phyloP scores from a whole-genome alignment of 23 red algal genomes.

The Chondrus crispus region DNA sequence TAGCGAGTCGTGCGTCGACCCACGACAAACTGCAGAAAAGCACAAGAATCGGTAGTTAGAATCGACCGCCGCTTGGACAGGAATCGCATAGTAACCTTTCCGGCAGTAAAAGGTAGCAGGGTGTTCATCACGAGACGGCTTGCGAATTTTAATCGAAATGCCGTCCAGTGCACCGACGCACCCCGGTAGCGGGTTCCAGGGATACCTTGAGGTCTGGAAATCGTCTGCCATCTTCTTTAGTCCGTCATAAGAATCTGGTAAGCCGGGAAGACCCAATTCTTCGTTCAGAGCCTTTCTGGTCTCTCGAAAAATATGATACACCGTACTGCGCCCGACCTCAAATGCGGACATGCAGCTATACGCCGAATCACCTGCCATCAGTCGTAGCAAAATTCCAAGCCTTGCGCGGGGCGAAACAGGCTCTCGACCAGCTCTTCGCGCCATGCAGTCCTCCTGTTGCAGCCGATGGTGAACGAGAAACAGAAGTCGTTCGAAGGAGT shows the following conservation, averaged over 20 bases:
- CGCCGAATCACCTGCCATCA: background rate
- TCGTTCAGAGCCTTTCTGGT: background rate
- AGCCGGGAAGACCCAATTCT: background rate
- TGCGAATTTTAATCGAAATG: background rate
- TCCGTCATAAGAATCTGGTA: background rate
- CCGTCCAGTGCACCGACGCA: conserved; percentile 9
- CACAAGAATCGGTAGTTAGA: background rate
- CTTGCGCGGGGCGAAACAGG: background rate
- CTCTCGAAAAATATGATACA: background rate
- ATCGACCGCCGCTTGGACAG: background rate
- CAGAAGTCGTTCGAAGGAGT: too few relatives aligned
- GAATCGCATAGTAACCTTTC: conserved; percentile 18
- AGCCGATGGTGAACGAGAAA: too few relatives aligned
- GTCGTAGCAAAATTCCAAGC: background rate
- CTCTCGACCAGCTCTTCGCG: background rate
- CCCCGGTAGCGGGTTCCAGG: background rate
- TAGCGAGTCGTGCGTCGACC: background rate
- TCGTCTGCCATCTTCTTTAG: background rate
- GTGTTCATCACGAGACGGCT: conserved; percentile 12
- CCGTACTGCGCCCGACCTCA: background rate
- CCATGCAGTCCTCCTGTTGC: too few relatives aligned
- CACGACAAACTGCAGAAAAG: background rate
- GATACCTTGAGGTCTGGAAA: background rate
- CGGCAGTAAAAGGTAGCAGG: background rate
- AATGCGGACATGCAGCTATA: background rate